These are phyloP conservation scores for Cyclotella sp. DNA, from an alignment of 108 stramenopile genomes.

Conservation along the genomic window DNA sequence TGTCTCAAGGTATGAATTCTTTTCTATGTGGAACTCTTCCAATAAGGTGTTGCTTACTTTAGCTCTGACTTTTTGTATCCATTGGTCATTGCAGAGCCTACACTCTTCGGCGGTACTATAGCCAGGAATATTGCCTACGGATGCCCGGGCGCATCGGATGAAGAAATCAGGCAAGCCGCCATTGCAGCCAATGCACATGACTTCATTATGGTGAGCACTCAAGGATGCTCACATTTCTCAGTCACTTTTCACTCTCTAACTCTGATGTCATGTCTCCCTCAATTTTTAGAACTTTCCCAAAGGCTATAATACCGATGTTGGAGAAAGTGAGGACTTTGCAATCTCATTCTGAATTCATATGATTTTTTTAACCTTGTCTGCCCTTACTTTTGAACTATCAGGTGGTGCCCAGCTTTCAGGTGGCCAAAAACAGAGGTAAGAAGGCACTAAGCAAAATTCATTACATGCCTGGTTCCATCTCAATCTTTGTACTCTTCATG, in stretches of 20 bases:
- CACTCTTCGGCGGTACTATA: constrained; percentile 88
- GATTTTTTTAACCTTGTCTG: background rate
- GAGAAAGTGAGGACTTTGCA: constrained; percentile 44
- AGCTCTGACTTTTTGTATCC: too few relatives aligned
- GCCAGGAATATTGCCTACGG: constrained; percentile 93
- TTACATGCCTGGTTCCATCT: too few relatives aligned
- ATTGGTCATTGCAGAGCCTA: constrained; percentile 65
- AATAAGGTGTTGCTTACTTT: too few relatives aligned
- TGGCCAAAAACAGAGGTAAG: constrained; percentile 49
- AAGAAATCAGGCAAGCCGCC: constrained; percentile 84
- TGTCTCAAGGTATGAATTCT: constrained; percentile 59
- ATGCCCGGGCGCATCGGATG: constrained; percentile 49
- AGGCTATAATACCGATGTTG: constrained; percentile 78
- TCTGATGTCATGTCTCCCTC: background rate
- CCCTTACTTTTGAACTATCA: background rate
- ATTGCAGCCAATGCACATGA: constrained; percentile 89
- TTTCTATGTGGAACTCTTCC: too few relatives aligned
- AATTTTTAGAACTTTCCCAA: background rate
- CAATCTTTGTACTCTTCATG: too few relatives aligned
- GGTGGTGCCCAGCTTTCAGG: constrained; percentile 68
- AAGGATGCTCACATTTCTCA: background rate
- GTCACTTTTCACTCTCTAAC: background rate
- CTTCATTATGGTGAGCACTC: constrained; percentile 73
- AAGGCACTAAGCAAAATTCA: background rate
- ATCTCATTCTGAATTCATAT: background rate